phyloP scores from a whole-genome alignment of 345 rosid species.

The Syzygium aqueum region DNA sequence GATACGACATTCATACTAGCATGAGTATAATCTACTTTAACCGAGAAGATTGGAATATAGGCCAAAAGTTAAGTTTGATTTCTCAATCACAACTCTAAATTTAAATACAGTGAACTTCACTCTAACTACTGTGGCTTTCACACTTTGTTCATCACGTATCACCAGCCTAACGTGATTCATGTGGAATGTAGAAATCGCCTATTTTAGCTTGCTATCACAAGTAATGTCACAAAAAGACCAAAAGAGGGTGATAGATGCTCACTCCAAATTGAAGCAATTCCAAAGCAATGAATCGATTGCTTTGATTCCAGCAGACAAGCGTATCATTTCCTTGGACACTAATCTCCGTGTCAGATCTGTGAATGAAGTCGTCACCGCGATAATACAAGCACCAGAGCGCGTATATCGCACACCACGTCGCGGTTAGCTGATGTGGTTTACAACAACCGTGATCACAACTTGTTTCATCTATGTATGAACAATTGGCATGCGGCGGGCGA shows the following conservation, averaged over 20 bases:
- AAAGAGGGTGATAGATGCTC: not conserved
- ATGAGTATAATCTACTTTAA: not conserved
- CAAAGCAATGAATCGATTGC: not conserved
- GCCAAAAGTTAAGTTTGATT: not conserved
- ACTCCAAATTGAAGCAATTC: not conserved
- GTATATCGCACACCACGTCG: not conserved
- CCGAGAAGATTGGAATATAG: not conserved
- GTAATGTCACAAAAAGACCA: not conserved
- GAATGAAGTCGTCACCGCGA: not conserved
- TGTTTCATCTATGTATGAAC: no score
- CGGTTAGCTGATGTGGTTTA: not conserved
- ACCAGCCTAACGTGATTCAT: not conserved
- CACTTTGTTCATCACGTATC: not conserved
- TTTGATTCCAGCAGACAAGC: not conserved
- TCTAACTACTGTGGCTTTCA: not conserved
- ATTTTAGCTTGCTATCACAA: not conserved
- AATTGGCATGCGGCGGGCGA: fast-evolving
- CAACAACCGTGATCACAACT: no score
- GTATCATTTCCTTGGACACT: not conserved
- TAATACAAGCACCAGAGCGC: not conserved
- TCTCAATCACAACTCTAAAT: not conserved
- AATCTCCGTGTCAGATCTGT: not conserved
- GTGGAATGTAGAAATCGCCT: not conserved
- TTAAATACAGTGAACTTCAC: not conserved
- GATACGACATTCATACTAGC: no score